These are phyloP conservation scores for Ceraceosorus bombacis DNA, from an alignment of 1,284 basidiomycete genomes.

Conservation along the genomic window DNA sequence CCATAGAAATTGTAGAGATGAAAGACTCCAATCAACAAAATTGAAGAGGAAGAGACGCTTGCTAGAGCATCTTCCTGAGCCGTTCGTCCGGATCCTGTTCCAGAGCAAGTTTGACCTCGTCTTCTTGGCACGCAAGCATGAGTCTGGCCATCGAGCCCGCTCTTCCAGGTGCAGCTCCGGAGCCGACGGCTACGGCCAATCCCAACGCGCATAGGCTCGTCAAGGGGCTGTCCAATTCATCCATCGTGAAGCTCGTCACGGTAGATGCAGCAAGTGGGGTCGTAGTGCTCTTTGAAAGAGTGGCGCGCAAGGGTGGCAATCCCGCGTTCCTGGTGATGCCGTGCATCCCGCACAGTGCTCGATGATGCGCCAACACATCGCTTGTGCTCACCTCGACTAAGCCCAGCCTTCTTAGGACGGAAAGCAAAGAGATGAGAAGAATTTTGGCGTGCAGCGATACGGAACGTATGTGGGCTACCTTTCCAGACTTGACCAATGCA, in stretches of 20 bases:
- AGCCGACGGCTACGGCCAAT: constrained; percentile 37
- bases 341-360: constrained; percentile 30
- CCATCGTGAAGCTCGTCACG: constrained; percentile 2
- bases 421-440: constrained; percentile 65
- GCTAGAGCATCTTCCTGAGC: constrained; percentile 28
- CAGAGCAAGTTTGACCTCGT: constrained; percentile 38
- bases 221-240: constrained; percentile 23
- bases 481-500: constrained; percentile 84
- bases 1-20: too few species aligned
- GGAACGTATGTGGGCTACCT: constrained; percentile 50
- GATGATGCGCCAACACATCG: constrained; percentile 55
- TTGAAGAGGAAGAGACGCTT: too few species aligned
- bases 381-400: constrained; percentile 77
- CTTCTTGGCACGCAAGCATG: constrained; percentile 37
- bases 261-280: background rate
- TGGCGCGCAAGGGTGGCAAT: background rate
- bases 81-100: constrained; percentile 30
- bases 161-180: constrained; percentile 32
- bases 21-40: too few species aligned
- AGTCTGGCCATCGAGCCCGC: constrained; percentile 32
- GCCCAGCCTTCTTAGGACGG: constrained; percentile 73
- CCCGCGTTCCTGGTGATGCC: constrained; percentile 8
- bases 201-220: constrained; percentile 31
- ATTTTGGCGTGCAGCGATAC: constrained; percentile 40
- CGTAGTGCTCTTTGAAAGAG: background rate